Percentiles rank a stretch among this genome's conserved stretches.
Conservation (phyloP, 768 basidiomycete genomes). For the Boletus patriciae region DNA sequence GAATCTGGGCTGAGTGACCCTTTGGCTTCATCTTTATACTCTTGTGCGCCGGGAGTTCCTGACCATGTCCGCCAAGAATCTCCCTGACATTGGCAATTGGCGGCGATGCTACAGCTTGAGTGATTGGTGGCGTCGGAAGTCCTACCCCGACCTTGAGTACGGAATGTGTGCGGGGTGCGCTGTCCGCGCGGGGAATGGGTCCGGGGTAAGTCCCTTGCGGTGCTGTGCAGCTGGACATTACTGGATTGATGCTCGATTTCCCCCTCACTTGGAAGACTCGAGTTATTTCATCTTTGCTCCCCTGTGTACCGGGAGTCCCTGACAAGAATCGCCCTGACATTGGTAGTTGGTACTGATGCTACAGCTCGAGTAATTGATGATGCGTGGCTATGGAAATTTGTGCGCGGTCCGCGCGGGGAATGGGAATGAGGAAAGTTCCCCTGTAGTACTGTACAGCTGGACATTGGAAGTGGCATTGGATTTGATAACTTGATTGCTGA, state of each 20-base stretch:
- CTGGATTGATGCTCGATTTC: not conserved
- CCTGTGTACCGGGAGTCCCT: not conserved
- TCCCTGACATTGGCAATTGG: not conserved
- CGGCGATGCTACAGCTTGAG: not conserved
- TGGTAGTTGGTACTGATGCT: not conserved
- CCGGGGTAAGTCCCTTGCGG: no score
- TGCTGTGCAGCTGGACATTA: no score
- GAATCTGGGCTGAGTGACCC: not conserved
- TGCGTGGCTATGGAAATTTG: no score
- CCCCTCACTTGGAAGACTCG: not conserved
- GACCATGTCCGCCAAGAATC: not conserved
- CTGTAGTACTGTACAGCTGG: no score
- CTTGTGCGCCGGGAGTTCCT: not conserved
- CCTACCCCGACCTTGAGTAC: not conserved
- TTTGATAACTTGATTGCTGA: not conserved
- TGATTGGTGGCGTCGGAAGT: not conserved
- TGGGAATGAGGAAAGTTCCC: no score
- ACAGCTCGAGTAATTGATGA: no score
- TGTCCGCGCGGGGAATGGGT: not conserved
- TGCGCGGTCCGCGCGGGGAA: no score
- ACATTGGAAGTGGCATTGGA: not conserved
- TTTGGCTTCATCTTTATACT: not conserved
- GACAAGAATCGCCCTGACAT: not conserved
- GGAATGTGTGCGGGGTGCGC: not conserved
- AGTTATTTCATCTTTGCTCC: not conserved